Conservation (phyloP, 2,329 filamentous ascomycete genomes). For the Aureobasidium mangrovei region DNA sequence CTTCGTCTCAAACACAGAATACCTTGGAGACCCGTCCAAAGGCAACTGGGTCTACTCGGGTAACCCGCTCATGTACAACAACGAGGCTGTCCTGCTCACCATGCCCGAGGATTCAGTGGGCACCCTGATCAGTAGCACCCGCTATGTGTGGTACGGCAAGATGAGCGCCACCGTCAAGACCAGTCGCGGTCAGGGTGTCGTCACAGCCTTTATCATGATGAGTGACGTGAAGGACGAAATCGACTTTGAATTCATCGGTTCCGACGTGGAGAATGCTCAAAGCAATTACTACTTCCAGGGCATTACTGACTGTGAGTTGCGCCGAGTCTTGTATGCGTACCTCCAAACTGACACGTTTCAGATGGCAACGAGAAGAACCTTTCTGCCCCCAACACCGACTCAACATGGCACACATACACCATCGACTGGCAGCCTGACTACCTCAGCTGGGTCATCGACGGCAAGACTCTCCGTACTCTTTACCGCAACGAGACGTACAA, state of each 20-base stretch:
- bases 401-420: conserved; percentile 80
- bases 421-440: conserved; percentile 85
- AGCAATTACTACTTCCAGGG: conserved; percentile 98
- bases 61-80: conserved; percentile 57
- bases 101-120: conserved; percentile 82
- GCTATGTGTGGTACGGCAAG: conserved; percentile 96
- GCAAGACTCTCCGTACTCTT: conserved; percentile 63
- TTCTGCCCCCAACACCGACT: conserved; percentile 59
- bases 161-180: conserved; percentile 80
- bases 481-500: conserved; percentile 80
- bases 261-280: conserved; percentile 67
- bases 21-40: conserved; percentile 71
- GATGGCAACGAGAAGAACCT: conserved; percentile 70
- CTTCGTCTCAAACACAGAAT: conserved; percentile 64
- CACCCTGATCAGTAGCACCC: conserved; percentile 73
- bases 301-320: conserved; percentile 70
- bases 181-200: conserved; percentile 74
- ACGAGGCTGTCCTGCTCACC: conserved; percentile 65
- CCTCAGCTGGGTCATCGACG: conserved; percentile 83
- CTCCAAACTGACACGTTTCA: conserved; percentile 30
- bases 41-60: conserved; percentile 88
- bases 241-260: conserved; percentile 89
- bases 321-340: background rate
- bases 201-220: conserved; percentile 94
- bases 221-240: conserved; percentile 97